Conservation (phyloP, 1,139 yeast genomes). For the Lodderomyces oxycetoniae region DNA sequence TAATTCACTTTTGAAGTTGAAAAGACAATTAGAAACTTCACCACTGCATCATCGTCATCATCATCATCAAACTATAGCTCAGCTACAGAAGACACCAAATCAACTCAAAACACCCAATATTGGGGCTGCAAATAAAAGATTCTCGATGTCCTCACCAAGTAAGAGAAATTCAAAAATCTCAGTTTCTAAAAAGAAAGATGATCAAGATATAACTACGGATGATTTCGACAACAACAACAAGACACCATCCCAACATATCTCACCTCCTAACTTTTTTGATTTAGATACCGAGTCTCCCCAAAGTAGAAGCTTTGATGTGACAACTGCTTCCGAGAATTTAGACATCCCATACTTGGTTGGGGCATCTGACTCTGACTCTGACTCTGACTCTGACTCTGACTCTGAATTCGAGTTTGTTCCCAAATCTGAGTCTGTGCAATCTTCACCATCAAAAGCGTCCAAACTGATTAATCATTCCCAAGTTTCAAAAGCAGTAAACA, state of each 20-base stretch:
- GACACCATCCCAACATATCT: background rate
- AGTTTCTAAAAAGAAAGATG: background rate
- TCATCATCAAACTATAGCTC: slow-evolving; percentile 5
- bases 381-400: background rate
- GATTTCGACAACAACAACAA: background rate
- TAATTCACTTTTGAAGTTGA: slow-evolving; percentile 42
- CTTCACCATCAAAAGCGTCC: background rate
- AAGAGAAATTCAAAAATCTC: slow-evolving; percentile 8
- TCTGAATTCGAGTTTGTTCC: background rate
- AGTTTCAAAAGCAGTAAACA: background rate
- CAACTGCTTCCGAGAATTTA: background rate
- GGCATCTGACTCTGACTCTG: background rate
- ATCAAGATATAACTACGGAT: background rate
- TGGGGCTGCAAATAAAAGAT: background rate
- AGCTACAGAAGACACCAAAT: slow-evolving; percentile 1
- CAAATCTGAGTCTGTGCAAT: background rate
- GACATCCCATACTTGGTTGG: slow-evolving; percentile 1
- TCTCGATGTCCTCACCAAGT: slow-evolving; percentile 11
- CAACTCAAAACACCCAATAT: background rate
- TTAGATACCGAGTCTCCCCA: background rate
- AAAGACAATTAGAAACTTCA: slow-evolving; percentile 13
- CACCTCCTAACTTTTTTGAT: background rate
- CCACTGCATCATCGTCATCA: slow-evolving; percentile 6
- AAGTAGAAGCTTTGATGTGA: background rate
- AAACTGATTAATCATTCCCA: no score